phyloP scores from a whole-genome alignment of 2,329 filamentous ascomycete genomes.

The Aulographum hederae region DNA sequence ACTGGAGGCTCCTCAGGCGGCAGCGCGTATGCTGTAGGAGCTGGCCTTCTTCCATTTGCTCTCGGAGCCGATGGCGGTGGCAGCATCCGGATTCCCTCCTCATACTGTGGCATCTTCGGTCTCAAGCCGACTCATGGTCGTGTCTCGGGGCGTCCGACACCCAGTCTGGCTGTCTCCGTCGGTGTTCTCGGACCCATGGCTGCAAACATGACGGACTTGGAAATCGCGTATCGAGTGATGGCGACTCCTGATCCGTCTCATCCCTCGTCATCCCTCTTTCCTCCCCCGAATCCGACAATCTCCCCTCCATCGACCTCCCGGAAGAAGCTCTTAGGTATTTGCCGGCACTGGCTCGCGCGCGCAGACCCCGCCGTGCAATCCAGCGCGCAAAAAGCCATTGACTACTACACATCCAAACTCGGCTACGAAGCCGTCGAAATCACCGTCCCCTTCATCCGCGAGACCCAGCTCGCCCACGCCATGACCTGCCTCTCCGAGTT shows the following conservation, averaged over 20 bases:
- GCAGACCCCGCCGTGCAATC: constrained; percentile 45
- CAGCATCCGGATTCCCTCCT: constrained; percentile 53
- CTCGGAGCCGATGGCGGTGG: constrained; percentile 58
- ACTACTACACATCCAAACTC: constrained; percentile 32
- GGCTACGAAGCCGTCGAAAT: constrained; percentile 43
- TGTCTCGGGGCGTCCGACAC: constrained; percentile 38
- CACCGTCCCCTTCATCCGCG: constrained; percentile 43
- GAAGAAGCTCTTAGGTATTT: constrained; percentile 50
- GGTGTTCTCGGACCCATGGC: constrained; percentile 61
- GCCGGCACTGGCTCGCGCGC: constrained; percentile 48
- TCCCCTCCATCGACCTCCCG: constrained; percentile 14
- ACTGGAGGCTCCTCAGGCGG: constrained; percentile 69
- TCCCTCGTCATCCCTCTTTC: constrained; percentile 43
- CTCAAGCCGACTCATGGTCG: constrained; percentile 65
- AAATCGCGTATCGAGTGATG: constrained; percentile 67
- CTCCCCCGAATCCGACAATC: constrained; percentile 27
- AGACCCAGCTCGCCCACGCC: constrained; percentile 61
- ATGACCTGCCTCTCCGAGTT: constrained; percentile 62
- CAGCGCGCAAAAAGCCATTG: constrained; percentile 43
- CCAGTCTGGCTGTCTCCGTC: constrained; percentile 40
- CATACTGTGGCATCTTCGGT: constrained; percentile 66
- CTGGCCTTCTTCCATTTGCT: constrained; percentile 56
- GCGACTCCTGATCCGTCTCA: constrained; percentile 50
- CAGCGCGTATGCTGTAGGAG: constrained; percentile 49
- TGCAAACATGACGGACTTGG: constrained; percentile 57